These are phyloP conservation scores for Trichoderma guizhouense DNA, from an alignment of 2,329 filamentous ascomycete species.

Conservation along the genomic window DNA sequence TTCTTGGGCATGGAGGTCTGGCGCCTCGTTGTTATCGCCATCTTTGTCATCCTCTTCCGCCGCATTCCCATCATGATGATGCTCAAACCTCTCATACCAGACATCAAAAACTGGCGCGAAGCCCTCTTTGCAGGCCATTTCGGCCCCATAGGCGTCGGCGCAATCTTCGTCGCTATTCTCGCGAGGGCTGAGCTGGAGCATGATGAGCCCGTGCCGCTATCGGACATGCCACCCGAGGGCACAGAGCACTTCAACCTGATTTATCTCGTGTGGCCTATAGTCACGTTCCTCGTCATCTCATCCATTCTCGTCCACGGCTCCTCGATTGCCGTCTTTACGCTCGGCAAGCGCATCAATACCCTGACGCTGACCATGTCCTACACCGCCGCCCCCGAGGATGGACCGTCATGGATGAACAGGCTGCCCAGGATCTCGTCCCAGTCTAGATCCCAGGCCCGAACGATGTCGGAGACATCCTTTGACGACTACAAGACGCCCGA, in stretches of 20 bases:
- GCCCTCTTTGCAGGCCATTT: slow-evolving; percentile 96
- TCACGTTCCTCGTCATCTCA: slow-evolving; percentile 86
- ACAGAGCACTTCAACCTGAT: slow-evolving; percentile 66
- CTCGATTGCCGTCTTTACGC: slow-evolving; percentile 95
- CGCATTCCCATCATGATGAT: slow-evolving; percentile 92
- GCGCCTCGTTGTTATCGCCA: slow-evolving; percentile 88
- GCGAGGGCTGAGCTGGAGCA: slow-evolving; percentile 88
- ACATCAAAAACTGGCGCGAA: slow-evolving; percentile 97
- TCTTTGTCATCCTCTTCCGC: slow-evolving; percentile 92
- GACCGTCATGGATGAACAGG: slow-evolving; percentile 91
- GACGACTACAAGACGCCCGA: slow-evolving; percentile 59
- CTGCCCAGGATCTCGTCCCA: slow-evolving; percentile 67
- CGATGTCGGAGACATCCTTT: slow-evolving; percentile 74
- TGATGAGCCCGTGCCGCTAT: slow-evolving; percentile 69
- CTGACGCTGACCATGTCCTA: slow-evolving; percentile 94
- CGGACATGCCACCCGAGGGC: slow-evolving; percentile 53
- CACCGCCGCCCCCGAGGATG: slow-evolving; percentile 83
- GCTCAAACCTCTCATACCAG: slow-evolving; percentile 88
- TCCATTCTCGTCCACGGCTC: slow-evolving; percentile 96
- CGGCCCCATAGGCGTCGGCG: slow-evolving; percentile 93
- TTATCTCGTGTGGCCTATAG: slow-evolving; percentile 90
- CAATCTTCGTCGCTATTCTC: slow-evolving; percentile 91
- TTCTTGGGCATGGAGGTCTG: slow-evolving; percentile 76
- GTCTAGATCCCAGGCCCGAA: slow-evolving; percentile 78
- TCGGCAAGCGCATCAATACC: slow-evolving; percentile 98